phyloP scores from a whole-genome alignment of 1,284 basidiomycete species.

The Irpex rosettiformis region DNA sequence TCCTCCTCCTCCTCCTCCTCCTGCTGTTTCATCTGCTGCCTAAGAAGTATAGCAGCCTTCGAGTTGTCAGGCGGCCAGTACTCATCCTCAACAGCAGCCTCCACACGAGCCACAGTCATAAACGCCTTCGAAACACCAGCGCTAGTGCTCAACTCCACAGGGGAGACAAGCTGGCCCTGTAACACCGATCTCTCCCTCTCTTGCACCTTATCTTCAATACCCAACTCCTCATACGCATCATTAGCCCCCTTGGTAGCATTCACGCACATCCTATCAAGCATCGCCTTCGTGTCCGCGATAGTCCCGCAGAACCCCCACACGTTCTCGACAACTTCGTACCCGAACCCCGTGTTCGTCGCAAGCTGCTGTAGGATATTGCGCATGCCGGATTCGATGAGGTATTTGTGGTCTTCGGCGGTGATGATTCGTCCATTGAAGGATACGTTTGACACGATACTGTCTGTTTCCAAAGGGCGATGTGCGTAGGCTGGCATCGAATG shows the following conservation, averaged over 20 bases:
- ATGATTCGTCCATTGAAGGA: neutral
- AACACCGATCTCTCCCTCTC: neutral
- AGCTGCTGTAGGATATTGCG: neutral
- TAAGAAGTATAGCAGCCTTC: neutral
- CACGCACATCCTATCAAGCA: constrained; percentile 1
- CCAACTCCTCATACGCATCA: neutral
- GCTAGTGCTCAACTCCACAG: neutral
- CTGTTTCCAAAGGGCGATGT: neutral
- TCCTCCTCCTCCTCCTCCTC: neutral
- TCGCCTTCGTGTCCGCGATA: neutral
- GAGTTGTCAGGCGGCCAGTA: constrained; percentile 6
- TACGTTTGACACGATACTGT: neutral
- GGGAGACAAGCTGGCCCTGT: neutral
- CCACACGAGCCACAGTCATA: neutral
- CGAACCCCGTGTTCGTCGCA: constrained; percentile 7
- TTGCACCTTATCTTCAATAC: neutral
- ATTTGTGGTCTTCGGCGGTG: neutral
- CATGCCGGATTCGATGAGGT: neutral
- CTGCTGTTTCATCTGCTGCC: neutral
- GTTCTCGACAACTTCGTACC: constrained; percentile 6
- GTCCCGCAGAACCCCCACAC: constrained; percentile 1
- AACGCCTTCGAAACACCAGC: neutral
- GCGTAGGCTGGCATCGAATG: constrained; percentile 4
- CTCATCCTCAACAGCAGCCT: neutral
- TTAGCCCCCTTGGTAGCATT: constrained; percentile 1